phyloP scores from a whole-genome alignment of 768 basidiomycete species.

The Boletus fagicola region DNA sequence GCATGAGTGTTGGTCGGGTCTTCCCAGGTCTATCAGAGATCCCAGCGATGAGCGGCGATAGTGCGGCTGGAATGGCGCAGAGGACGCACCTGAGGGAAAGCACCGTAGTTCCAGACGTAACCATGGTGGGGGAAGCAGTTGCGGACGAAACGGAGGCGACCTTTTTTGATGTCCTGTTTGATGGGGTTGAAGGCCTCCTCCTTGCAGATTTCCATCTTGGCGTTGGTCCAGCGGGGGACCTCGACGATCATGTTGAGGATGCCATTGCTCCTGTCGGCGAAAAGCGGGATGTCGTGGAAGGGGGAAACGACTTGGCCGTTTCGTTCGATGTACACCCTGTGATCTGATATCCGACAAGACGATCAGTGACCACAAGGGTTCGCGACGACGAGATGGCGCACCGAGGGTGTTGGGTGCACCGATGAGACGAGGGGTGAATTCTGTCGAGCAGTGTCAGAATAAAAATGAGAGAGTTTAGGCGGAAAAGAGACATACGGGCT shows the following conservation, averaged over 20 bases:
- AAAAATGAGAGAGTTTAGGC: background rate
- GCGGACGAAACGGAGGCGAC: conserved; percentile 92
- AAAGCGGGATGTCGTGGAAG: conserved; percentile 97
- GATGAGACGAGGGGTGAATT: conserved; percentile 73
- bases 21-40: conserved; percentile 83
- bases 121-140: conserved; percentile 99
- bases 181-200: conserved; percentile 99
- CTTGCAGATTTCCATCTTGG: conserved; percentile 99
- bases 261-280: conserved; percentile 91
- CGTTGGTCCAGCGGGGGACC: conserved; percentile 99
- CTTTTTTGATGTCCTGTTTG: conserved; percentile 99
- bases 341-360: conserved; percentile 55
- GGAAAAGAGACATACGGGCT: conserved; percentile 14
- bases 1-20: conserved; percentile 83
- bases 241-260: conserved; percentile 99
- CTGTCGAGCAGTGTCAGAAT: conserved; percentile 35
- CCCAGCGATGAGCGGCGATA: background rate
- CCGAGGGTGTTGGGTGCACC: conserved; percentile 93
- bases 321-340: conserved; percentile 93
- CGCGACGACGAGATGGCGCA: conserved; percentile 36
- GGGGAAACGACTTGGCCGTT: conserved; percentile 79
- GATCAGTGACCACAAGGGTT: conserved; percentile 20
- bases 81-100: conserved; percentile 85
- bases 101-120: conserved; percentile 99
- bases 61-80: background rate